phyloP scores from a whole-genome alignment of 169 alveolate genomes.

The Cryptosporidium xiaoi region DNA sequence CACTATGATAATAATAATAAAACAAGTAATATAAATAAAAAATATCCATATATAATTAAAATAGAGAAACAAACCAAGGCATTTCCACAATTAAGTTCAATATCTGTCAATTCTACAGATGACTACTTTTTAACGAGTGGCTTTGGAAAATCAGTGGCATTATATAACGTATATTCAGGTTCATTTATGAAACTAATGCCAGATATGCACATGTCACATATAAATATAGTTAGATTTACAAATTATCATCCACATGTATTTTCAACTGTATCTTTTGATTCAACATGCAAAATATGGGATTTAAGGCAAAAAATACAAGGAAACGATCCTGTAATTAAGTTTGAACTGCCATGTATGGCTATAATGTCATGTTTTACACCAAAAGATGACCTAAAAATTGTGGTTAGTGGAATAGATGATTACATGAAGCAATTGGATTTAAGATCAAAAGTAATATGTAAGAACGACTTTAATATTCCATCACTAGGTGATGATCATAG shows the following conservation, averaged over 20 bases:
- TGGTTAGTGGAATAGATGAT: constrained; percentile 62
- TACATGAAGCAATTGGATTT: constrained; percentile 55
- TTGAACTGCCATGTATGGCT: constrained; percentile 76
- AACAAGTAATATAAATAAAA: neutral
- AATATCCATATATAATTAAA: constrained; percentile 24
- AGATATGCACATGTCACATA: constrained; percentile 75
- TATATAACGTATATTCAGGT: constrained; percentile 76
- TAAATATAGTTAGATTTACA: constrained; percentile 78
- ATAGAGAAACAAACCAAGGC: constrained; percentile 19
- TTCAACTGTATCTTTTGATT: constrained; percentile 79
- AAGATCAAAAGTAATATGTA: constrained; percentile 3
- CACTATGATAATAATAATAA: neutral
- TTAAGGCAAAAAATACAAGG: constrained; percentile 76
- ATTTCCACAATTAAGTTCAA: constrained; percentile 76
- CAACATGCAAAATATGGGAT: constrained; percentile 79
- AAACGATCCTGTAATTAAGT: constrained; percentile 67
- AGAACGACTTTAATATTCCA: constrained; percentile 10
- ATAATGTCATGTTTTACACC: constrained; percentile 78
- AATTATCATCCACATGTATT: constrained; percentile 76
- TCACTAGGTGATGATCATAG: constrained; percentile 30
- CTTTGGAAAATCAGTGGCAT: constrained; percentile 74
- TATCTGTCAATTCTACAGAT: constrained; percentile 77
- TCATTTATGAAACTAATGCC: constrained; percentile 57
- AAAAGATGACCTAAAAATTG: constrained; percentile 65
- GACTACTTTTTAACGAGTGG: constrained; percentile 78